Evolutionary conservation across 1,284 basidiomycete genomes (phyloP).

Genomic region (Uromyces viciae-fabae): DNA sequence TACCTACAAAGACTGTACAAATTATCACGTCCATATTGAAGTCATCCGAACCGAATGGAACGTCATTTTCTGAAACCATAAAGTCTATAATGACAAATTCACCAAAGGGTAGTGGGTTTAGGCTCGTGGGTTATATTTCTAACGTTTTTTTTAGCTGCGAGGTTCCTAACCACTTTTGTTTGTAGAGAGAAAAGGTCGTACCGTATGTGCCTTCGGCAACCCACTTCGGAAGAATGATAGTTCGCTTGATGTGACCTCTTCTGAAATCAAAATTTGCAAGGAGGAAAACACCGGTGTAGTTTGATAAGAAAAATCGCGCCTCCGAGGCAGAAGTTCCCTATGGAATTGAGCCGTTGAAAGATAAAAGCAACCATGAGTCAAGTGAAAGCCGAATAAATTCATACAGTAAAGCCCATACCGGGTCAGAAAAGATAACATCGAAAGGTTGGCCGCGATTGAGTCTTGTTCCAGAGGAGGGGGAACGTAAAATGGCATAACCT

Average conservation of each 20-base stretch:
- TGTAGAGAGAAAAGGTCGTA: neutral
- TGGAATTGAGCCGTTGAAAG: neutral
- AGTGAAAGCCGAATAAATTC: neutral
- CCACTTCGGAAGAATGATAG: neutral
- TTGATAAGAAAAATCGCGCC: constrained; percentile 17
- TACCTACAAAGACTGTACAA: constrained; percentile 10
- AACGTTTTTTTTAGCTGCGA: too few species aligned
- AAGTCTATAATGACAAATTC: too few species aligned
- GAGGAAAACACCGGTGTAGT: neutral
- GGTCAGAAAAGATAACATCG: neutral
- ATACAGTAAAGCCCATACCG: neutral
- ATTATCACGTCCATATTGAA: constrained; percentile 27
- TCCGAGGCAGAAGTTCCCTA: neutral
- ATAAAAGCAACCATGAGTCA: neutral
- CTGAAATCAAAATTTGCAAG: neutral
- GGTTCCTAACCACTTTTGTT: too few species aligned
- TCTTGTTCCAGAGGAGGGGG: constrained; percentile 4
- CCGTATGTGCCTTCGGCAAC: constrained; percentile 28
- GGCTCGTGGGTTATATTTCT: too few species aligned
- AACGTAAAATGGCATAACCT: neutral
- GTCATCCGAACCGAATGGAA: constrained; percentile 12
- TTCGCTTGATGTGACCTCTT: neutral
- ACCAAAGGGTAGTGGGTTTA: too few species aligned
- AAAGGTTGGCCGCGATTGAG: neutral
- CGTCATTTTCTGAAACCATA: constrained; percentile 26